Percentiles rank a stretch among this genome's conserved stretches.
Evolutionary conservation across 2,329 filamentous ascomycete genomes (phyloP).

Genomic region (Macrophomina phaseolina): DNA sequence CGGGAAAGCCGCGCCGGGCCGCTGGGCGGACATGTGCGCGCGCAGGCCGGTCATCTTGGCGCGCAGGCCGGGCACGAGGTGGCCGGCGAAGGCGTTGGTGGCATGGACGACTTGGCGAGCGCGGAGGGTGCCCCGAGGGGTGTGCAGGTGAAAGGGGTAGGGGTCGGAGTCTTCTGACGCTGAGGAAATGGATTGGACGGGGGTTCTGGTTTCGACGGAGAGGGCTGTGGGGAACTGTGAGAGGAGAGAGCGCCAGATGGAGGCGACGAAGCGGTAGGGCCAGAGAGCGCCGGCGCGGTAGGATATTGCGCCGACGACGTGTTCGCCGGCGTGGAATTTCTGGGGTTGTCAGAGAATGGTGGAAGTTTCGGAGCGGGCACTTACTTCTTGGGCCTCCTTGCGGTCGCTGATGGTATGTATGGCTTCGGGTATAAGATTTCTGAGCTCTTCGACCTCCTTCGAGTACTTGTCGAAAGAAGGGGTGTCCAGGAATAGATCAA

Average conservation of each 20-base stretch:
- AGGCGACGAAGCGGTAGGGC: conserved; percentile 23
- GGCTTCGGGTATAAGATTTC: conserved; percentile 4
- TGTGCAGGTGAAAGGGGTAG: conserved; percentile 13
- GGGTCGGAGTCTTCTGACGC: neutral
- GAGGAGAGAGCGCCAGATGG: conserved; percentile 5
- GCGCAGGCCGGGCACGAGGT: conserved; percentile 36
- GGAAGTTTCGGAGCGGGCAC: neutral
- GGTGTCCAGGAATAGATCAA: conserved; percentile 23
- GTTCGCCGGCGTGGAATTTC: conserved; percentile 4
- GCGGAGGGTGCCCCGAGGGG: conserved; percentile 6
- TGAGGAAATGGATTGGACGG: conserved; percentile 8
- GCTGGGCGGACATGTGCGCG: conserved; percentile 25
- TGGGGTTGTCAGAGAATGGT: neutral
- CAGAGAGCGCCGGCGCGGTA: conserved; percentile 15
- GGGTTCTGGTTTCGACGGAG: conserved; percentile 20
- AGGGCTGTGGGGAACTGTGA: neutral
- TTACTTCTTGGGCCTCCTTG: conserved; percentile 12
- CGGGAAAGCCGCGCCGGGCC: neutral
- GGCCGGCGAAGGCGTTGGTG: conserved; percentile 38
- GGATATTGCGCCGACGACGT: conserved; percentile 20
- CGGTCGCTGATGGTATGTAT: neutral
- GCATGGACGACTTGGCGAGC: conserved; percentile 35
- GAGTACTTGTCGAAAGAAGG: conserved; percentile 2
- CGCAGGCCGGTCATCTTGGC: conserved; percentile 22
- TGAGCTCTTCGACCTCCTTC: conserved; percentile 10